A percentile compares a stretch with the other conserved stretches of the same genome.
These are phyloP conservation scores for Solanum sejunctum DNA, from an alignment of 257 asterid genomes.

Conservation along the genomic window DNA sequence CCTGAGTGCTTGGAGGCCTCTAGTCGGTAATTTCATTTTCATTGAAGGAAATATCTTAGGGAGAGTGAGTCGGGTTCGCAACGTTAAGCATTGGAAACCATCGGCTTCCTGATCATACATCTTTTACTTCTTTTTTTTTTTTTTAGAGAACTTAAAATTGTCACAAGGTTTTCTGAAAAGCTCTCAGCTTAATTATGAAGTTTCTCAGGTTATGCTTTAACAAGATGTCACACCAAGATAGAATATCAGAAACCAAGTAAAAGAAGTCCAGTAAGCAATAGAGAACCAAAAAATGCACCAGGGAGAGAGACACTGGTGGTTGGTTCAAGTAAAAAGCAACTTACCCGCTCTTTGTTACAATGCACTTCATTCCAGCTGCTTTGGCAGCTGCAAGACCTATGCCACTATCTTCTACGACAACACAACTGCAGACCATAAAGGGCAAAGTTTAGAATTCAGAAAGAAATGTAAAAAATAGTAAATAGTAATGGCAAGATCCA, in stretches of 20 bases:
- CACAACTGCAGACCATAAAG: constrained; percentile 40
- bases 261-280: not conserved
- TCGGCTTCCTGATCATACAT: not conserved
- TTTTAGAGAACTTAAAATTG: not conserved
- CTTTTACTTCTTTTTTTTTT: not conserved
- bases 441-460: not conserved
- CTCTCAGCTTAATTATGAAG: not conserved
- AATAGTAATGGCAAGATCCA: not conserved
- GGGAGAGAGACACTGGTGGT: not conserved
- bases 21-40: not conserved
- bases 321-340: constrained; percentile 2
- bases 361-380: constrained; percentile 94
- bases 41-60: not conserved
- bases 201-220: not conserved
- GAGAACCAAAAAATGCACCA: not conserved
- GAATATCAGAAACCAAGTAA: not conserved
- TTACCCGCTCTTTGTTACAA: constrained; percentile 92
- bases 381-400: constrained; percentile 96
- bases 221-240: not conserved
- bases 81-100: not conserved
- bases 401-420: constrained; percentile 93
- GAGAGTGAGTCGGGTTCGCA: not conserved
- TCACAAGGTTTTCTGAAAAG: not conserved
- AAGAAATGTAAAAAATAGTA: not conserved
- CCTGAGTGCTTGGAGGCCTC: not conserved